Conservation (phyloP, 2,329 filamentous ascomycete genomes). For the Drechslera avenae region DNA sequence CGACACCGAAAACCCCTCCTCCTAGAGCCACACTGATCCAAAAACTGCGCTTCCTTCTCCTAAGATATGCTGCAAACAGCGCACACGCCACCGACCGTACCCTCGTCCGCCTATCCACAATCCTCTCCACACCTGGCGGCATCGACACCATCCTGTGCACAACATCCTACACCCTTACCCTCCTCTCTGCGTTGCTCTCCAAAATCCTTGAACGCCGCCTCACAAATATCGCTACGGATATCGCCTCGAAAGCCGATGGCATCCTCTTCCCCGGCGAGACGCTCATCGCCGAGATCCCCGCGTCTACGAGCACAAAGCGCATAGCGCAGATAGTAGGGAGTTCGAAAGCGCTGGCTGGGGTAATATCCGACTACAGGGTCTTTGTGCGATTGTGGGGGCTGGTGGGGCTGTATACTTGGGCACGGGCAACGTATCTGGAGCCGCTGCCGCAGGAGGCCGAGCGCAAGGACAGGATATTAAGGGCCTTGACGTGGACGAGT, state of each 20-base stretch:
- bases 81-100: conserved; percentile 37
- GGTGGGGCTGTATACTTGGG: conserved; percentile 74
- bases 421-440: conserved; percentile 50
- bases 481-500: conserved; percentile 67
- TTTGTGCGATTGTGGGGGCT: conserved; percentile 79
- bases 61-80: conserved; percentile 25
- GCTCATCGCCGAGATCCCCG: conserved; percentile 46
- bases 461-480: conserved; percentile 36
- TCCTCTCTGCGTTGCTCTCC: conserved; percentile 49
- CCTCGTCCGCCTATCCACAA: conserved; percentile 40
- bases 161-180: conserved; percentile 51
- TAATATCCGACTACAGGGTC: conserved; percentile 73
- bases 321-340: conserved; percentile 41
- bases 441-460: conserved; percentile 27
- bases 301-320: conserved; percentile 38
- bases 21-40: conserved; percentile 12
- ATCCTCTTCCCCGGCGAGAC: conserved; percentile 51
- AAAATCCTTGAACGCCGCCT: conserved; percentile 46
- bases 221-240: conserved; percentile 40
- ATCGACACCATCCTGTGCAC: conserved; percentile 52
- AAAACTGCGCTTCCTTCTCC: conserved; percentile 23
- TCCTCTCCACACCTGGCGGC: conserved; percentile 49
- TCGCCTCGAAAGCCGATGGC: conserved; percentile 46
- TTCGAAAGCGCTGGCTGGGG: conserved; percentile 59
- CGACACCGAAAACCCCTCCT: conserved; percentile 14